Conservation (phyloP, 176 grass and related monocot genomes). For the Hsuehochloa calcarea region DNA sequence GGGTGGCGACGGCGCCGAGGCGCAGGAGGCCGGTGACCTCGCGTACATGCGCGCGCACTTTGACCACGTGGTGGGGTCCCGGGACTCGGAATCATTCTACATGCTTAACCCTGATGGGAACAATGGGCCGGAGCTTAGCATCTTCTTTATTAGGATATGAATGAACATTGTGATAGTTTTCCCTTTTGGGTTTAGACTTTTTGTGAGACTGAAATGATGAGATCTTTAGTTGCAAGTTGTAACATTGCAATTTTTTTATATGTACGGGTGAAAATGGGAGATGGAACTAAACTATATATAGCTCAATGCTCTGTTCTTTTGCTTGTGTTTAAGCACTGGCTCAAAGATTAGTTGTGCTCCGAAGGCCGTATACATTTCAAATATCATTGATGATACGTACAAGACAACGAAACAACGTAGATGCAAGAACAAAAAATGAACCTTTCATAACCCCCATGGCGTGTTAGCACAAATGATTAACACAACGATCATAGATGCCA, state of each 20-base stretch:
- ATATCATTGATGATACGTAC: no score
- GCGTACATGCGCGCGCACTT: slow-evolving; percentile 92
- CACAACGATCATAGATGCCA: no score
- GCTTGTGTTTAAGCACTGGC: no score
- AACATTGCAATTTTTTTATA: neutral
- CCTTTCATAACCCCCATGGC: no score
- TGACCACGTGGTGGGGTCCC: slow-evolving; percentile 70
- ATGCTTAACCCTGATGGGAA: slow-evolving; percentile 91
- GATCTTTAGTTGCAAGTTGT: neutral
- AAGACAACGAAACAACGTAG: no score
- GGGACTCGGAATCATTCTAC: slow-evolving; percentile 86
- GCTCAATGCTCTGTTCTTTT: no score
- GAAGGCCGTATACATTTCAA: no score
- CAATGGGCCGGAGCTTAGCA: slow-evolving; percentile 82
- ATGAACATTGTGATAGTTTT: neutral
- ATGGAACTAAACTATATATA: no score
- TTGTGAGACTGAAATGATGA: neutral
- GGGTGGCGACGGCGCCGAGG: slow-evolving; percentile 34
- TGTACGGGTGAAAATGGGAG: no score
- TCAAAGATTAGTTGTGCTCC: no score
- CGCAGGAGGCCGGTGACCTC: slow-evolving; percentile 55
- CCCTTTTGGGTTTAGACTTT: neutral
- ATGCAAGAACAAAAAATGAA: no score
- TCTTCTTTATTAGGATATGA: slow-evolving; percentile 92
- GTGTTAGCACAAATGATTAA: no score